Percentiles rank a stretch among this genome's conserved stretches.
Conservation (phyloP, 2,329 filamentous ascomycete species). For the Emericellopsis atlantica region DNA sequence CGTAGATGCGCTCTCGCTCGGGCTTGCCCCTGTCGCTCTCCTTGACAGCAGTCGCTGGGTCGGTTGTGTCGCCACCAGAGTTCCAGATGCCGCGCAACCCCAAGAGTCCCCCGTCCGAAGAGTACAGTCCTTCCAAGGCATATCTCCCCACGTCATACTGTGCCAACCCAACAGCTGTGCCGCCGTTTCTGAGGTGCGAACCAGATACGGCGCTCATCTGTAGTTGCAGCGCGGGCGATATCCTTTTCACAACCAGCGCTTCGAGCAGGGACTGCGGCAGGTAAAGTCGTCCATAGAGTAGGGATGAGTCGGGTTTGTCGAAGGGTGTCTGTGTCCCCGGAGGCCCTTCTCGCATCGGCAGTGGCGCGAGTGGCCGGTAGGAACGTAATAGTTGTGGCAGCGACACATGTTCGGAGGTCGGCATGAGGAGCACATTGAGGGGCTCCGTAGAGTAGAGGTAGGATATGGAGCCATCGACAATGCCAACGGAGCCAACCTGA, state of each 20-base stretch:
- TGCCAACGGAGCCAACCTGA: slow-evolving; percentile 73
- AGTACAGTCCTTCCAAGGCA: slow-evolving; percentile 80
- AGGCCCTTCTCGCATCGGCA: slow-evolving; percentile 21
- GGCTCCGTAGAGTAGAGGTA: slow-evolving; percentile 90
- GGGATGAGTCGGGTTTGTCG: slow-evolving; percentile 31
- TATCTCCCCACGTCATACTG: slow-evolving; percentile 82
- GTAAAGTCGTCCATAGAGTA: slow-evolving; percentile 70
- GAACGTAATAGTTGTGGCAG: slow-evolving; percentile 68
- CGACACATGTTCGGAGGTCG: slow-evolving; percentile 61
- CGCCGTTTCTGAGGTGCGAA: slow-evolving; percentile 58
- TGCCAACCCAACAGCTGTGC: slow-evolving; percentile 58
- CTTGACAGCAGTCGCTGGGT: slow-evolving; percentile 20
- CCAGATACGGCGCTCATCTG: slow-evolving; percentile 71
- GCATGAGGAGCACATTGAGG: slow-evolving; percentile 50
- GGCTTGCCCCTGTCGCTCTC: slow-evolving; percentile 13
- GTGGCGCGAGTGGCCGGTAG: slow-evolving; percentile 65
- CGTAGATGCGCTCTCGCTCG: slow-evolving; percentile 53
- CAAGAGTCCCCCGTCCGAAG: slow-evolving; percentile 80
- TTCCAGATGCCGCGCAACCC: slow-evolving; percentile 88
- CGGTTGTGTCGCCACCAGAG: slow-evolving; percentile 56
- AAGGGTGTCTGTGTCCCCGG: slow-evolving; percentile 9
- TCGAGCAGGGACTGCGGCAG: slow-evolving; percentile 78
- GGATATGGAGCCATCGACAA: slow-evolving; percentile 93
- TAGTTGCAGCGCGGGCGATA: slow-evolving; percentile 67
- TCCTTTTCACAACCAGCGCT: slow-evolving; percentile 67